Conservation (phyloP, 2,329 filamentous ascomycete genomes). For the Pestalotiopsis sp. region DNA sequence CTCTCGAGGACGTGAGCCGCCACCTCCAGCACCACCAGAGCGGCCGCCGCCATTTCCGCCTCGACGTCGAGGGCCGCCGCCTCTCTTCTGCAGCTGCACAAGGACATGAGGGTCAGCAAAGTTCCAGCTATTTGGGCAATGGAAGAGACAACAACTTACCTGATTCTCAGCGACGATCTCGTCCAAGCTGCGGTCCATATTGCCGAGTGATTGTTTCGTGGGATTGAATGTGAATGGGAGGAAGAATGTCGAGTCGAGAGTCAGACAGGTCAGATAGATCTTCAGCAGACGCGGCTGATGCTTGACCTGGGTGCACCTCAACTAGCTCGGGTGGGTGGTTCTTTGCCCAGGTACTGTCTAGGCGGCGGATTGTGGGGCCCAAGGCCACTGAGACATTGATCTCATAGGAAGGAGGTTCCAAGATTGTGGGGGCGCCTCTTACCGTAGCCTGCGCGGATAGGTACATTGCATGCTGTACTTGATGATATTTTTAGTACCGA, state of each 20-base stretch:
- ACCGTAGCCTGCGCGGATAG: background rate
- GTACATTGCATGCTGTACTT: background rate
- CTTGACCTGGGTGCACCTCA: background rate
- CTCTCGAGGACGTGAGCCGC: slow-evolving; percentile 31
- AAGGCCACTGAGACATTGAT: too few species aligned
- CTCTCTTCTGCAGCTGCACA: slow-evolving; percentile 26
- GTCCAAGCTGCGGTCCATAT: slow-evolving; percentile 36
- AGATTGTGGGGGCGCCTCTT: too few species aligned
- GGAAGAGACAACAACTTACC: slow-evolving; percentile 22
- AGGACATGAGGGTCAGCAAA: slow-evolving; percentile 13
- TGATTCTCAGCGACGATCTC: slow-evolving; percentile 37
- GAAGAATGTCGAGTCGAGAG: background rate
- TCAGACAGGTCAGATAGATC: background rate
- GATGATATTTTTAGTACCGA: too few species aligned
- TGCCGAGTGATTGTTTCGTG: background rate
- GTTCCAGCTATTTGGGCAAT: background rate
- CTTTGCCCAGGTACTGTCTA: background rate
- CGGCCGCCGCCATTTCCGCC: slow-evolving; percentile 23
- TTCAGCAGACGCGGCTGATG: slow-evolving; percentile 5
- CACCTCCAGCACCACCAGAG: slow-evolving; percentile 8
- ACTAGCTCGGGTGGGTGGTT: background rate
- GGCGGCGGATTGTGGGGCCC: background rate
- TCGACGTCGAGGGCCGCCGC: slow-evolving; percentile 29
- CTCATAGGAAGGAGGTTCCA: too few species aligned
- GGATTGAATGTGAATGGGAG: background rate